A percentile compares a stretch with the other conserved stretches of the same genome.
Conservation (phyloP, 1,139 yeast species). For the Pichia sp. region DNA sequence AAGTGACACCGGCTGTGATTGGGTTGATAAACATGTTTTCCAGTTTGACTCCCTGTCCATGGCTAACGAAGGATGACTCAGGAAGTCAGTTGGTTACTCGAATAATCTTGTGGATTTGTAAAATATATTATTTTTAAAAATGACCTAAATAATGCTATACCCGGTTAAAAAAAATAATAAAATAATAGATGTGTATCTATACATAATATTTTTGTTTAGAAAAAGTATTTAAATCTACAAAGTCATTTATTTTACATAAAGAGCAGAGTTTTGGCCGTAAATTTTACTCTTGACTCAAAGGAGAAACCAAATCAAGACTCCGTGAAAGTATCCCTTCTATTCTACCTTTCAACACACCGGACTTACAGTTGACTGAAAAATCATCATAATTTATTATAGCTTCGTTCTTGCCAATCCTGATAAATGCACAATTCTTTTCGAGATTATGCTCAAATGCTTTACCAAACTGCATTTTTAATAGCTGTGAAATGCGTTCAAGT, state of each 20-base stretch:
- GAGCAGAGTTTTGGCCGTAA: background rate
- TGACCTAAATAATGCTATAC: background rate
- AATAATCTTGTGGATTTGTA: too few relatives aligned
- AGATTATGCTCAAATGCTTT: constrained; percentile 50
- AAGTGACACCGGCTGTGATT: constrained; percentile 50
- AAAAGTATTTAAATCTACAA: background rate
- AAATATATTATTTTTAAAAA: background rate
- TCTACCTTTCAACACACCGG: constrained; percentile 75
- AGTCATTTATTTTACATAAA: background rate
- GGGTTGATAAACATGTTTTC: constrained; percentile 46
- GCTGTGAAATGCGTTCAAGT: constrained; percentile 56
- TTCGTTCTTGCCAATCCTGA: constrained; percentile 64
- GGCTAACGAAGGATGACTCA: background rate
- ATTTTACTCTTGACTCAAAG: constrained; percentile 40
- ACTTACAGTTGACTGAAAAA: constrained; percentile 69
- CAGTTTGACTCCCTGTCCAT: constrained; percentile 31
- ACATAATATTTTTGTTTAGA: background rate
- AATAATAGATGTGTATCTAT: background rate
- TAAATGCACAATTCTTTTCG: constrained; percentile 43
- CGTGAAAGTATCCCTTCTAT: constrained; percentile 75
- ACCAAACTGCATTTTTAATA: constrained; percentile 85
- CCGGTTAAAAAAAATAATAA: background rate
- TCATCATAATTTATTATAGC: constrained; percentile 66
- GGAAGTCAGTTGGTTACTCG: background rate
- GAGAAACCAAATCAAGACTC: constrained; percentile 80